Conservation (phyloP, 2,329 filamentous ascomycete genomes). For the Whalleya microplaca region DNA sequence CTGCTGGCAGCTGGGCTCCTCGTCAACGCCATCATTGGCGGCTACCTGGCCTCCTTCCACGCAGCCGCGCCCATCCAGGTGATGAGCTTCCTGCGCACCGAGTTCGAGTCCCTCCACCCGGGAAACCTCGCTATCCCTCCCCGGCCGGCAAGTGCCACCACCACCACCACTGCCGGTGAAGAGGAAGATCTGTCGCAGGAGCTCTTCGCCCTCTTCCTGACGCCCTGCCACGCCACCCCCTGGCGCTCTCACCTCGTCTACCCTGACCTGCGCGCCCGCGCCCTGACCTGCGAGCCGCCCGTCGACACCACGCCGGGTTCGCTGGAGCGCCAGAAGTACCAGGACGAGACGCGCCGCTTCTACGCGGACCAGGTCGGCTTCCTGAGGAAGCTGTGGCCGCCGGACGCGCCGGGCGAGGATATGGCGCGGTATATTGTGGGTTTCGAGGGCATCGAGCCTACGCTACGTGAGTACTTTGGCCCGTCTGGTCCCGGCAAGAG, state of each 20-base stretch:
- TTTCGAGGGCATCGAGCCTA: constrained; percentile 60
- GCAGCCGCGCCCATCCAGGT: constrained; percentile 80
- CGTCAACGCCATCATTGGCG: constrained; percentile 71
- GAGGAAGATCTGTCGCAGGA: constrained; percentile 42
- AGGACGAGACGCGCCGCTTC: constrained; percentile 91
- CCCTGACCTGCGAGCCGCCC: constrained; percentile 88
- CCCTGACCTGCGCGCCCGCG: constrained; percentile 75
- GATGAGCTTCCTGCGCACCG: constrained; percentile 72
- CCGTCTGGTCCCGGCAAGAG: constrained; percentile 41
- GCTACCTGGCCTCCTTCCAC: constrained; percentile 77
- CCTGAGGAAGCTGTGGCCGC: constrained; percentile 58
- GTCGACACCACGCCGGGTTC: constrained; percentile 65
- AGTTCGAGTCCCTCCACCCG: constrained; percentile 66
- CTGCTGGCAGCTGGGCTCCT: constrained; percentile 63
- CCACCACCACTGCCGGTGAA: too few relatives aligned
- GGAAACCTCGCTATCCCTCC: constrained; percentile 39
- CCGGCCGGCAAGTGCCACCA: constrained; percentile 29
- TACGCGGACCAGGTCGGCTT: constrained; percentile 69
- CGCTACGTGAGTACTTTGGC: constrained; percentile 50
- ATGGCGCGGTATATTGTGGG: constrained; percentile 63
- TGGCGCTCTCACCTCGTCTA: constrained; percentile 89
- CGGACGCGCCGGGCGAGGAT: constrained; percentile 36
- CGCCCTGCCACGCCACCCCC: constrained; percentile 94
- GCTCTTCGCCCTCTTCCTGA: constrained; percentile 78
- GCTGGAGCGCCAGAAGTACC: constrained; percentile 67